These are phyloP conservation scores for Stephanocyclus meneghinianus DNA, from an alignment of 352 stramenopile species.

Conservation along the genomic window DNA sequence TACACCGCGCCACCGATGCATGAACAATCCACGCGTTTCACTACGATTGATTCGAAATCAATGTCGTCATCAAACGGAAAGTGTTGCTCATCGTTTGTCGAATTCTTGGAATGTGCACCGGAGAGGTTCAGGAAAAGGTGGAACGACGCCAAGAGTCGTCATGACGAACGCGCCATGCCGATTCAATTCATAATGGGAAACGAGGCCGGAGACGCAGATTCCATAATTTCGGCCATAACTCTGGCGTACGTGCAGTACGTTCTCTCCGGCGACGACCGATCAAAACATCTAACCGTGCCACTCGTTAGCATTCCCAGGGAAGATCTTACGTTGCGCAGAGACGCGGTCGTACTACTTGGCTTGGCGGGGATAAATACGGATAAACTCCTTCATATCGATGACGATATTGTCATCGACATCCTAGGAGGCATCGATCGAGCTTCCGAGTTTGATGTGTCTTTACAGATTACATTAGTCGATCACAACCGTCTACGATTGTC, in stretches of 20 bases:
- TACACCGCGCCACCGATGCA: neutral
- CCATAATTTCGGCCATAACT: conserved; percentile 66
- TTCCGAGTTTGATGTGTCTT: neutral
- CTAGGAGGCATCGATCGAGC: neutral
- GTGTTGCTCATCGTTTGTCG: conserved; percentile 1
- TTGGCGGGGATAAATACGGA: conserved; percentile 52
- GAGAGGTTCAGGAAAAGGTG: neutral
- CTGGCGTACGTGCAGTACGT: conserved; percentile 54
- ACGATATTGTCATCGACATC: conserved; percentile 30
- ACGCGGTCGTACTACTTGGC: conserved; percentile 64
- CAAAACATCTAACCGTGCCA: conserved; percentile 31
- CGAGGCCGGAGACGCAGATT: conserved; percentile 79
- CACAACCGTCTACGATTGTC: conserved; percentile 66
- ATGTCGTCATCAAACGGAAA: conserved; percentile 2
- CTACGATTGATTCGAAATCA: neutral
- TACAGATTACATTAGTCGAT: conserved; percentile 67
- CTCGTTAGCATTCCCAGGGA: conserved; percentile 60
- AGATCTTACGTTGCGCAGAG: conserved; percentile 64
- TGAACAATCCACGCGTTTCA: neutral
- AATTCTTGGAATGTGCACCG: conserved; percentile 10
- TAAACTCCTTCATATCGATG: conserved; percentile 57
- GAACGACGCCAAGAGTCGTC: neutral
- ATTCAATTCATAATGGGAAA: conserved; percentile 69
- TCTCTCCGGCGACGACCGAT: neutral
- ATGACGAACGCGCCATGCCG: neutral